Evolutionary conservation across 148 eudicot species (phyloP).

Genomic region (Chenopodium suecicum): DNA sequence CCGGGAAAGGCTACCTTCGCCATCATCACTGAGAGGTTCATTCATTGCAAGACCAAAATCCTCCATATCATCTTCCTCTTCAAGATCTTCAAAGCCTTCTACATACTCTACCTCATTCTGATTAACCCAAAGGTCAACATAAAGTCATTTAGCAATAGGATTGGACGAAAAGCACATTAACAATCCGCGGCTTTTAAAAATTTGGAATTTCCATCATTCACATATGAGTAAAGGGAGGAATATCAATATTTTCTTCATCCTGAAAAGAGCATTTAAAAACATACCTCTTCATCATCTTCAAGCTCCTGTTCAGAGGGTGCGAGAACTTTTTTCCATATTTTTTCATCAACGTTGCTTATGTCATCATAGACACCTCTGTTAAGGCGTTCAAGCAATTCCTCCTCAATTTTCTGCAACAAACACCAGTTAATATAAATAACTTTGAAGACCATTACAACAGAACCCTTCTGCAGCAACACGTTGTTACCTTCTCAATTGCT

Average conservation of each 20-base stretch:
- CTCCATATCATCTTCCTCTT: conserved; percentile 85
- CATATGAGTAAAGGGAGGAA: not conserved
- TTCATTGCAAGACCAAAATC: conserved; percentile 52
- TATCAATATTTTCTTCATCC: not conserved
- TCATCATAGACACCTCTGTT: conserved; percentile 61
- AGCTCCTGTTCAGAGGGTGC: conserved; percentile 38
- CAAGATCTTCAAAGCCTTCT: conserved; percentile 73
- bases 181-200: not conserved
- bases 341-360: conserved; percentile 52
- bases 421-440: conserved; percentile 5
- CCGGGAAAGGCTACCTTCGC: conserved; percentile 31
- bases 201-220: not conserved
- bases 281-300: conserved; percentile 69
- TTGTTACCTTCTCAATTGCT: conserved; percentile 55
- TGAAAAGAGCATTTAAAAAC: not conserved
- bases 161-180: not conserved
- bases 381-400: conserved; percentile 82
- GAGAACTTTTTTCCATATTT: conserved; percentile 44
- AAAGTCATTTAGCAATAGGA: not conserved
- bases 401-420: conserved; percentile 73
- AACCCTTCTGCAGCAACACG: not conserved
- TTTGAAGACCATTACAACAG: not conserved
- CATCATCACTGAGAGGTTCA: conserved; percentile 29
- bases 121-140: not conserved
- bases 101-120: conserved; percentile 76